Base-by-base conservation (phyloP, 176 grass and related monocot genomes). In the Olyra latifolia region DNA sequence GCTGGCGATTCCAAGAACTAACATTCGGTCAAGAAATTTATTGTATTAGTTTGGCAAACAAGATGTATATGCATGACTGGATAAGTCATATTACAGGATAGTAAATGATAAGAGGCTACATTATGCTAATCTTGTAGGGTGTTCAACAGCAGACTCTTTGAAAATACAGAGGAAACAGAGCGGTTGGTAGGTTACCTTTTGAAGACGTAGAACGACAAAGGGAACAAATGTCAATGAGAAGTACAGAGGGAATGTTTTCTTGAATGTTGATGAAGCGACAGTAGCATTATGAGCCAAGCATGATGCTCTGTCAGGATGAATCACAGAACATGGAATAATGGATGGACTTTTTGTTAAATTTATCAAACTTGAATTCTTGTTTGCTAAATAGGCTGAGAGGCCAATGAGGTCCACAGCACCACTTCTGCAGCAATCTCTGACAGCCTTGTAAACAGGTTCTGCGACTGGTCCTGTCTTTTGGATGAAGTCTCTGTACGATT, bases 141-240 rank as follows among this genome's bases (percentile, higher is more conserved):
- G 5, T 19, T 19, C 2, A 52, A 77, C 43, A 77, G 42, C 16
- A 66, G 17, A 41, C 80, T 62, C 15, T 59, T 75, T n/a, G 73
- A 82, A 45, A 24, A 79, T 16, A 79, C 56, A 87, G 47, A 68
- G 28, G 29, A 76, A 49, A 80, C 69, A 81, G 50, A 84, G 46
- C 41, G 58, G 15, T 20, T 11, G 43, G 23, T n/a, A 55, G 79
- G 48, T 85, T 93, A 99, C 96, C 96, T 99, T 95, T 82, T 93
- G 86, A 91, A 99, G 96, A 73, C 82, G 92, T 45, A 99, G 86
- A 72, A 99, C 96, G 56, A 99, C 92, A 70, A 93, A 99, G 23
- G 96, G 96, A 17, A 95, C 96, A 86, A 95, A 95, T 46, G 93
- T 88, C 78, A 99, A 91, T 83, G 96, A 99, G 82, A 99, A 99